Conservation (phyloP, 176 grass and related monocot genomes). For the Musa itinerans region DNA sequence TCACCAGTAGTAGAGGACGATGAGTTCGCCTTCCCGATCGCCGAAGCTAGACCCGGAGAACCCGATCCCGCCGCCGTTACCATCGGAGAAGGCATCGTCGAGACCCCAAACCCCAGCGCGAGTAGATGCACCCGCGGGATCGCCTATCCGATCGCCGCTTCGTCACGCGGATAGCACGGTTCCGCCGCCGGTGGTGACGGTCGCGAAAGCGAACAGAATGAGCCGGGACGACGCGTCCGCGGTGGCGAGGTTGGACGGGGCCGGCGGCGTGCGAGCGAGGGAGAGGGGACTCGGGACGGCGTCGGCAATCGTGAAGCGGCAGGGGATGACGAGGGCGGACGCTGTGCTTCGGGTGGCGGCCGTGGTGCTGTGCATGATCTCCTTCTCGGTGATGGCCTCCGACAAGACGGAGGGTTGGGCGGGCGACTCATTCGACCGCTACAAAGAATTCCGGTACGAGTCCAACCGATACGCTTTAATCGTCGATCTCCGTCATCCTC, state of each 20-base stretch:
- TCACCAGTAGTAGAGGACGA: not conserved
- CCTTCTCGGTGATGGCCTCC: constrained; percentile 6
- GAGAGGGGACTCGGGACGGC: not conserved
- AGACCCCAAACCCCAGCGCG: too few species aligned
- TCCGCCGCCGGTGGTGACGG: too few species aligned
- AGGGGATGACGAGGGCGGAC: not conserved
- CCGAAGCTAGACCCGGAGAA: not conserved
- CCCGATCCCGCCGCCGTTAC: not conserved
- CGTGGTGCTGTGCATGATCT: not conserved
- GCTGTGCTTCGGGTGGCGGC: not conserved
- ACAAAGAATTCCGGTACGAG: constrained; percentile 3
- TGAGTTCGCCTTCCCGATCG: not conserved
- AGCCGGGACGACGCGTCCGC: not conserved
- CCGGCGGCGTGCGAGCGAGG: not conserved
- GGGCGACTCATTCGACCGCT: constrained; percentile 1
- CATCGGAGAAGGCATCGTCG: not conserved
- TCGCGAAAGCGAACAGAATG: too few species aligned
- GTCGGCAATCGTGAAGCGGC: not conserved
- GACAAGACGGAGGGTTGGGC: constrained; percentile 4
- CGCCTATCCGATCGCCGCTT: too few species aligned
- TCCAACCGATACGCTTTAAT: not conserved
- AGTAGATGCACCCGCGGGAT: too few species aligned
- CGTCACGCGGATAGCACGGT: too few species aligned
- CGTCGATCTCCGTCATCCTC: not conserved
- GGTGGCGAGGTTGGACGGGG: not conserved